Evolutionary conservation across 495 filamentous ascomycete genomes (phyloP).

Genomic region (Neurospora tetraspora): DNA sequence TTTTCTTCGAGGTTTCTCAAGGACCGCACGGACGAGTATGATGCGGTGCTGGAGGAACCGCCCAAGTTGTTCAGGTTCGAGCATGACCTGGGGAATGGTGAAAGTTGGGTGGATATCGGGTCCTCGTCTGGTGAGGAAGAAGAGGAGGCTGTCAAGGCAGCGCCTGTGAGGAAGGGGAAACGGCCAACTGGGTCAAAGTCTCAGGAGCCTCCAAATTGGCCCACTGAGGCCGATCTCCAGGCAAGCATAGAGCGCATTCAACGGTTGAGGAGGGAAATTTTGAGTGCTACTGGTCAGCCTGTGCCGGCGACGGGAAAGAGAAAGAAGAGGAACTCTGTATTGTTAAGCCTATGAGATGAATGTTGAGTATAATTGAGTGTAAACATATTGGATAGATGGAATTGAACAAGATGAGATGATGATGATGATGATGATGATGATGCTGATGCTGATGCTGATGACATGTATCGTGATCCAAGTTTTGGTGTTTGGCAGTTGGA

Average conservation of each 20-base stretch:
- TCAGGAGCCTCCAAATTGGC: neutral
- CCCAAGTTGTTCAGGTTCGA: conserved; percentile 9
- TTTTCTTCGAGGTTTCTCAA: conserved; percentile 1
- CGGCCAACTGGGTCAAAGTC: neutral
- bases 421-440: neutral
- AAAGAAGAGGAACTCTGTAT: neutral
- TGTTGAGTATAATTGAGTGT: neutral
- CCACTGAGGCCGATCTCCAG: neutral
- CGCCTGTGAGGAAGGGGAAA: neutral
- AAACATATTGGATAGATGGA: neutral
- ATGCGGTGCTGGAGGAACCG: neutral
- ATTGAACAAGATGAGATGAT: neutral
- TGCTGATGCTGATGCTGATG: neutral
- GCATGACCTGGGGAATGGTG: conserved; percentile 3
- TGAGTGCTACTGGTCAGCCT: neutral
- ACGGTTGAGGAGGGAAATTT: neutral
- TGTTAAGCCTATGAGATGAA: neutral
- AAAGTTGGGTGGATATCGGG: neutral
- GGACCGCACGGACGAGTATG: neutral
- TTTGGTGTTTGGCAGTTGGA: neutral
- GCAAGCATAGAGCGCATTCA: neutral
- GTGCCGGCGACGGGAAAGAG: neutral
- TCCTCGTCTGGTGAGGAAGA: neutral
- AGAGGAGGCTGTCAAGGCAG: neutral
- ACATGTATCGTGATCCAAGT: neutral